Evolutionary conservation across 2,329 filamentous ascomycete genomes (phyloP).

Genomic region (Phialophora verrucosa): DNA sequence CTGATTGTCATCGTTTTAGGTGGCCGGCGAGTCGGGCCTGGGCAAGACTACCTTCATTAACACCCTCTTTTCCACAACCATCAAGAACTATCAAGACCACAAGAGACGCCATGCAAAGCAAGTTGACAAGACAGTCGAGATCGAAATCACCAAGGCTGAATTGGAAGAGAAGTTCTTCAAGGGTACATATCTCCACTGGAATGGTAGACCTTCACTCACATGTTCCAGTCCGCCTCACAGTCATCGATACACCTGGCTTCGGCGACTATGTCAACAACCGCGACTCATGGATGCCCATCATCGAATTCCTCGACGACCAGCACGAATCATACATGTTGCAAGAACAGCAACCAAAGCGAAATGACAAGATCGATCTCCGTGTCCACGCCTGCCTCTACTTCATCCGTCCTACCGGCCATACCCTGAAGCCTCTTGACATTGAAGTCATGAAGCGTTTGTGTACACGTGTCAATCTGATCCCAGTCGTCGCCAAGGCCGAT

Average conservation of each 20-base stretch:
- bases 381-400: constrained; percentile 99
- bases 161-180: constrained; percentile 99
- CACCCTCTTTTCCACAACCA: constrained; percentile 99
- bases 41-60: constrained; percentile 99
- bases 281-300: constrained; percentile 99
- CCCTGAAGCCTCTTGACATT: constrained; percentile 96
- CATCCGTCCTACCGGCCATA: constrained; percentile 97
- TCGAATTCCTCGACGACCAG: constrained; percentile 99
- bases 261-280: constrained; percentile 99
- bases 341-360: constrained; percentile 97
- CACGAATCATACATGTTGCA: constrained; percentile 99
- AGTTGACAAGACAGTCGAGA: constrained; percentile 99
- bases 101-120: constrained; percentile 99
- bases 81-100: constrained; percentile 99
- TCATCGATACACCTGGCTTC: constrained; percentile 98
- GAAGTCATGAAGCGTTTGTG: constrained; percentile 99
- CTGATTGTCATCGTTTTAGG: constrained; percentile 58
- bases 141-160: constrained; percentile 99
- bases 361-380: constrained; percentile 98
- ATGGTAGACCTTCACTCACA: constrained; percentile 24
- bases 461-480: constrained; percentile 97
- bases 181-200: constrained; percentile 62
- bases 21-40: constrained; percentile 96
- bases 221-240: constrained; percentile 83
- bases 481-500: constrained; percentile 97